phyloP scores from a whole-genome alignment of 371 early-diverging fungal genomes.

The Encephalitozoon intestinalis region DNA sequence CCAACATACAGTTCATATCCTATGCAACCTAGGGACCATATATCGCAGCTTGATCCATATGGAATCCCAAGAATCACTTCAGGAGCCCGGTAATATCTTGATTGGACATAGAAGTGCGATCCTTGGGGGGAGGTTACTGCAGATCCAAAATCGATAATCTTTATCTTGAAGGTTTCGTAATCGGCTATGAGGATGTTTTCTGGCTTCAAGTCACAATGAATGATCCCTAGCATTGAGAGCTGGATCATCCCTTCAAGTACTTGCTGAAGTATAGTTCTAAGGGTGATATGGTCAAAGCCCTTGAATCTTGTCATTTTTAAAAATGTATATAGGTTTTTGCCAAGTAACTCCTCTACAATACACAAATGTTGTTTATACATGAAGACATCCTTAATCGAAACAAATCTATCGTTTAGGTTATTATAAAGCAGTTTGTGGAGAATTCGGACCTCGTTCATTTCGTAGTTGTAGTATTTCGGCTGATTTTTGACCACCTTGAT shows the following conservation, averaged over 20 bases:
- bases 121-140: conserved; percentile 76
- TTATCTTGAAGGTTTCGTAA: conserved; percentile 69
- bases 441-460: conserved; percentile 71
- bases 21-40: conserved; percentile 85
- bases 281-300: conserved; percentile 72
- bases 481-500: conserved; percentile 90
- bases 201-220: conserved; percentile 94
- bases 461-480: conserved; percentile 76
- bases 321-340: conserved; percentile 80
- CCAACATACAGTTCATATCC: conserved; percentile 64
- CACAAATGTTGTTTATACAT: conserved; percentile 78
- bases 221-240: conserved; percentile 71
- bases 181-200: conserved; percentile 77
- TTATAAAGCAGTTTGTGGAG: conserved; percentile 31
- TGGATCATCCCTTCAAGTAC: conserved; percentile 74
- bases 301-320: conserved; percentile 76
- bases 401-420: conserved; percentile 28
- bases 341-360: conserved; percentile 80
- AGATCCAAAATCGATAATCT: conserved; percentile 92
- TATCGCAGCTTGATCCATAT: conserved; percentile 80
- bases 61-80: conserved; percentile 82
- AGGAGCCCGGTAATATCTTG: conserved; percentile 85
- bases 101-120: conserved; percentile 80
- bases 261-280: conserved; percentile 72
- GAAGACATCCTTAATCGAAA: conserved; percentile 72